Base-by-base conservation (phyloP, 1,284 basidiomycete species). In the Tilletia indica region DNA sequence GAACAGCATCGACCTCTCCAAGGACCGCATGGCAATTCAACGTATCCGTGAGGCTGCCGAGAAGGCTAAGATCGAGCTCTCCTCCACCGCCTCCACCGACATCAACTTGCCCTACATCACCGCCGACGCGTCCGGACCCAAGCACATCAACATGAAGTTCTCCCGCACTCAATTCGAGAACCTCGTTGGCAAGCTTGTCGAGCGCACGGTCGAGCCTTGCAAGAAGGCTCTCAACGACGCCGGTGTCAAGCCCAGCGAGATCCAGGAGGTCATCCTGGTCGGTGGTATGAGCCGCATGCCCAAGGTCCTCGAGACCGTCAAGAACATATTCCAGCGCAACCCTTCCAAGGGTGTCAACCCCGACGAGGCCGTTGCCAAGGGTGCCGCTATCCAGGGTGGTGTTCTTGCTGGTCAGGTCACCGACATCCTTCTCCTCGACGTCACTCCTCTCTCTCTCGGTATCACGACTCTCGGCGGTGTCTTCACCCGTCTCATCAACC, bases 271-370 rank as follows among this genome's bases (percentile, higher is more conserved):
- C 76, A 97, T 99, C 84, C 89, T 98, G 70, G 96, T 99, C 72
- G 96, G 96, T 86, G 97, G 96, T 84, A 97, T 97, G 94, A 91
- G 91, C 73, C 93, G 96, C 85, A 97, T 98, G 94, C 96, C 96
- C 71, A 91, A 91, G 83, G 96, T 99, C 63, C 88, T 89, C 67
- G 94, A 97, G 77, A 96, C 93, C 14, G 96, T 98, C 83, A 96
- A 92, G 89, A 84, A 86, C 38, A 89, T 97, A 84, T 98, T 98
- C 84, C 94, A 94, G 77, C 92, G 93, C 71, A 94, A 98, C 69
- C 94, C 95, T 56, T 92, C 90, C 86, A 98, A 98, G 89, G 95
- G 95, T 87, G 94, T 98, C 83, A 99, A 98, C 88, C 93, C 93
- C 73, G 93, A 96, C 82, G 93, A 95, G 87, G 93, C 93, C 73